A percentile compares a stretch with the other conserved stretches of the same genome.
phyloP scores from a whole-genome alignment of 257 asterid genomes.

The Scutellaria baicalensis region DNA sequence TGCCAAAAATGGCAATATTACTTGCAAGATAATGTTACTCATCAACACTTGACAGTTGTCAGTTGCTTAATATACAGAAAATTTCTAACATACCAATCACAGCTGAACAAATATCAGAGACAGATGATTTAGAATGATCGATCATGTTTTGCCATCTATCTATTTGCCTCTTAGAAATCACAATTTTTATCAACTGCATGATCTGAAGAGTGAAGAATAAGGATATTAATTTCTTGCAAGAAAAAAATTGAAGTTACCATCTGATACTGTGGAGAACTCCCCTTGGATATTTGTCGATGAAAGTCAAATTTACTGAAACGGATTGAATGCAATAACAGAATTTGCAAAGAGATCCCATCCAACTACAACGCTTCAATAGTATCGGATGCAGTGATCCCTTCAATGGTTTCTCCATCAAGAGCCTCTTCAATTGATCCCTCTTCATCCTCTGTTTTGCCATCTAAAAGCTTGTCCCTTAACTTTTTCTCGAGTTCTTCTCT shows the following conservation, averaged over 20 bases:
- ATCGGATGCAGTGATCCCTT: conserved; percentile 30
- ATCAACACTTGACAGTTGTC: neutral
- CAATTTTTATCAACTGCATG: too few relatives aligned
- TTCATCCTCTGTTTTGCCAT: conserved; percentile 13
- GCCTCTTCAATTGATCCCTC: conserved; percentile 20
- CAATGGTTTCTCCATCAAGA: conserved; percentile 19
- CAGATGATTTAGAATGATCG: neutral
- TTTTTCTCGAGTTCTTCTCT: conserved; percentile 46
- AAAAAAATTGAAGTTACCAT: too few relatives aligned
- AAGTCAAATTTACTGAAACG: too few relatives aligned
- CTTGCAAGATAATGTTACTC: too few relatives aligned
- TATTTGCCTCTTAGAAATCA: too few relatives aligned
- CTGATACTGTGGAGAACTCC: too few relatives aligned
- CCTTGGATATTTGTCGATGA: too few relatives aligned
- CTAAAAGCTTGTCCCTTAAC: conserved; percentile 50
- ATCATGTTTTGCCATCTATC: neutral
- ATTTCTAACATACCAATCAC: neutral
- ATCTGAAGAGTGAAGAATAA: too few relatives aligned
- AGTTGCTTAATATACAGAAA: neutral
- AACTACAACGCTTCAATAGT: neutral
- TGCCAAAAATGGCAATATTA: too few relatives aligned
- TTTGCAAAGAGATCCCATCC: too few relatives aligned
- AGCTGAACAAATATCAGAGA: neutral
- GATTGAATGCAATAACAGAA: too few relatives aligned
- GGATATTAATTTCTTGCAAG: too few relatives aligned